These are phyloP conservation scores for Apiospora phragmitis DNA, from an alignment of 2,329 filamentous ascomycete genomes.

Conservation along the genomic window DNA sequence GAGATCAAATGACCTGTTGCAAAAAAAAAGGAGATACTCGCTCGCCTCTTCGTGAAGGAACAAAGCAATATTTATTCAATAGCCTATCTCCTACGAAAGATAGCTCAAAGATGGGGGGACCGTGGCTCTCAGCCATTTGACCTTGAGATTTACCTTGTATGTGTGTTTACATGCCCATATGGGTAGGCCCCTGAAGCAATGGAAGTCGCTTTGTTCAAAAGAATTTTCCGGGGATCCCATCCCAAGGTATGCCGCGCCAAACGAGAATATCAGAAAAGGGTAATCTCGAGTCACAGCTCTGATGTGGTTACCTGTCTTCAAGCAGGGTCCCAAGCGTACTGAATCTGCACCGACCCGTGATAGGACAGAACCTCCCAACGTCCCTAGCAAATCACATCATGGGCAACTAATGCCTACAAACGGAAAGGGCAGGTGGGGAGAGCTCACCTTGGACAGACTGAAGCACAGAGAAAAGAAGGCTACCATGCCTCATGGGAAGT, in stretches of 20 bases:
- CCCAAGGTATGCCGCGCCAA: neutral
- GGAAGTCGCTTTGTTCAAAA: neutral
- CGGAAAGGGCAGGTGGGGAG: conserved; percentile 30
- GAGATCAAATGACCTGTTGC: conserved; percentile 19
- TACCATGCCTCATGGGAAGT: conserved; percentile 15
- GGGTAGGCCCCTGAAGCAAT: neutral
- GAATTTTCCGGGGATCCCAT: neutral
- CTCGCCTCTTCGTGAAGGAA: conserved; percentile 10
- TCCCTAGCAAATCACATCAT: conserved; percentile 27
- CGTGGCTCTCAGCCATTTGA: conserved; percentile 3
- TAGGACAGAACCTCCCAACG: conserved; percentile 23
- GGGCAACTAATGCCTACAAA: conserved; percentile 32
- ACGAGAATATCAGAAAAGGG: neutral
- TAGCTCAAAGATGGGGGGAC: neutral
- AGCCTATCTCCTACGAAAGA: conserved; percentile 15
- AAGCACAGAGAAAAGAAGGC: conserved; percentile 19
- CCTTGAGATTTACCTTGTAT: neutral
- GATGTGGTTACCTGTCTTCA: conserved; percentile 31
- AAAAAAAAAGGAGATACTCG: conserved; percentile 9
- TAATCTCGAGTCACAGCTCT: conserved; percentile 41
- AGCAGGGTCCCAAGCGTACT: conserved; percentile 34
- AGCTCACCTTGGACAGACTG: conserved; percentile 22
- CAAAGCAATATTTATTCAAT: conserved; percentile 15
- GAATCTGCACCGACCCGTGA: conserved; percentile 39
- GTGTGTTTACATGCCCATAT: neutral